These are phyloP conservation scores for Solanum virginianum DNA, from an alignment of 257 asterid genomes.

Conservation along the genomic window DNA sequence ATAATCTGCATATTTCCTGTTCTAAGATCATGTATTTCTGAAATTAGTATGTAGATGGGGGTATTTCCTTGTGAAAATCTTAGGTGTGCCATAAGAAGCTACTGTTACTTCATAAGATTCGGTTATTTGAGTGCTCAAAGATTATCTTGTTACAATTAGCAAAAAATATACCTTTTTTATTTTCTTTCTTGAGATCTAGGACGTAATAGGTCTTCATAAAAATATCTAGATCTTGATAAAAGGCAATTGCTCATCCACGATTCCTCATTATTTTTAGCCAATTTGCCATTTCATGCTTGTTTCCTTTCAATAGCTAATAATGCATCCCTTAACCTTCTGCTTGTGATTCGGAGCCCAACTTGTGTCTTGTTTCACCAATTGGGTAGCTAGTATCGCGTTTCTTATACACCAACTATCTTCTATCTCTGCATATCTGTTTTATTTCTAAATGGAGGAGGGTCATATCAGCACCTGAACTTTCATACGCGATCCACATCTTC, in stretches of 20 bases:
- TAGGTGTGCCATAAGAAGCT: background rate
- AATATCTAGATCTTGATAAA: background rate
- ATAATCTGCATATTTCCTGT: background rate
- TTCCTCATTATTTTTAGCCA: background rate
- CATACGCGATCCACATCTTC: background rate
- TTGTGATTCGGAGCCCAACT: background rate
- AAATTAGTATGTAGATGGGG: background rate
- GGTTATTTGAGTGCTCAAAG: background rate
- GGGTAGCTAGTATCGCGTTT: background rate
- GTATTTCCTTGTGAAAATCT: background rate
- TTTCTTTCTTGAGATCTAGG: background rate
- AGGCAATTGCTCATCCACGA: background rate
- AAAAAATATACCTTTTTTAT: background rate
- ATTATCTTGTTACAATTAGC: background rate
- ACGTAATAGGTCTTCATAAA: background rate
- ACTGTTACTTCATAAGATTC: background rate
- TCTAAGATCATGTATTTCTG: background rate
- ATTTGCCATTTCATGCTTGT: background rate
- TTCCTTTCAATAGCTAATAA: background rate
- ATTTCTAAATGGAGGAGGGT: background rate
- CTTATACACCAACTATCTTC: background rate
- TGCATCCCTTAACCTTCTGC: background rate
- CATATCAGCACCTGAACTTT: background rate
- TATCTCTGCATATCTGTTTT: background rate
- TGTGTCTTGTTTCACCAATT: background rate